Percentiles rank a stretch among this genome's conserved stretches.
phyloP scores from a whole-genome alignment of 768 basidiomycete genomes.

The Tylopilus sp. region DNA sequence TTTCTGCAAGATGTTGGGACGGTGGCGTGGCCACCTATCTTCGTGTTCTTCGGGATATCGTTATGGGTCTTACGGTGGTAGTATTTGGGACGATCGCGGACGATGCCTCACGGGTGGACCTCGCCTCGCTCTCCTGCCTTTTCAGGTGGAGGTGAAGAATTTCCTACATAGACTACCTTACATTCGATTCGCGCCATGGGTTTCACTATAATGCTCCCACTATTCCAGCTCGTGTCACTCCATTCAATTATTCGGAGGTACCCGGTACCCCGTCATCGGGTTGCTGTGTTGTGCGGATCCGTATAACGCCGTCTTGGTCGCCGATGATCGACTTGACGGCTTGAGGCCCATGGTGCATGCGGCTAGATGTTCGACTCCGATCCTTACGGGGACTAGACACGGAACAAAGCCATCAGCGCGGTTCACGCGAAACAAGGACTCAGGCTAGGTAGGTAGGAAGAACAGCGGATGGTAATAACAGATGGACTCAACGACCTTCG shows the following conservation, averaged over 20 bases:
- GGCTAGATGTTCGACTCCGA: not conserved
- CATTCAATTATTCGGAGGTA: not conserved
- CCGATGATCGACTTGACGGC: not conserved
- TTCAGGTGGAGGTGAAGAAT: not conserved
- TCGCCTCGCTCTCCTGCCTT: not conserved
- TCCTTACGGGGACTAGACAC: not conserved
- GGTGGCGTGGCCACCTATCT: conserved; percentile 37
- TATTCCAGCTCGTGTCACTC: not conserved
- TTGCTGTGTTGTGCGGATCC: conserved; percentile 1
- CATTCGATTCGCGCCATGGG: not conserved
- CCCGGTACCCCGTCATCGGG: not conserved
- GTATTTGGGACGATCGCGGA: not conserved
- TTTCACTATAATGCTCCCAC: not conserved
- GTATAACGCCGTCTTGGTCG: conserved; percentile 1
- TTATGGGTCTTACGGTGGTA: conserved; percentile 33
- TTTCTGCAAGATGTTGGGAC: conserved; percentile 28
- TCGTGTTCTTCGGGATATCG: conserved; percentile 29
- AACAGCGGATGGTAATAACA: too few species aligned
- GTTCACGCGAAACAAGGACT: not conserved
- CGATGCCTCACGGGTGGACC: not conserved
- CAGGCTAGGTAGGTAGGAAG: not conserved
- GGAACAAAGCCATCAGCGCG: not conserved
- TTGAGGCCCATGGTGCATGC: not conserved
- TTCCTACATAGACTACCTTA: not conserved
- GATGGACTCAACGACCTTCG: not conserved